These are phyloP conservation scores for Boechera stricta DNA, from an alignment of 345 rosid genomes.

Conservation along the genomic window DNA sequence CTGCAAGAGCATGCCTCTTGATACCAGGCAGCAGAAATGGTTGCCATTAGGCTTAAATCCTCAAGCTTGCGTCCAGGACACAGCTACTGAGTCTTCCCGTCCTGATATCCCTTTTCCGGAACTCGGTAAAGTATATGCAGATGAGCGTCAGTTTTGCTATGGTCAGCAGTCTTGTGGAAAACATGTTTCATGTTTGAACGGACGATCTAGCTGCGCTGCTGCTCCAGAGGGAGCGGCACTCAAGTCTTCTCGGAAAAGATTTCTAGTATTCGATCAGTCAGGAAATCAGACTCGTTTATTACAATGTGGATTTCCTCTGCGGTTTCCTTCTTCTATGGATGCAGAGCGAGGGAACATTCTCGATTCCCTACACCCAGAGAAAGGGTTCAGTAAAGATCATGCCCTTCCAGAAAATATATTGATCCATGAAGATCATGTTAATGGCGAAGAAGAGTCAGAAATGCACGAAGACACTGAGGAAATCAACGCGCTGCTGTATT, in stretches of 20 bases:
- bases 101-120: constrained; percentile 47
- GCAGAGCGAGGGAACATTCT: constrained; percentile 40
- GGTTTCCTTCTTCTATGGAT: constrained; percentile 39
- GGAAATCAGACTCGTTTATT: constrained; percentile 67
- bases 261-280: constrained; percentile 70
- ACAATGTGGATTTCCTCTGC: constrained; percentile 44
- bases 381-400: constrained; percentile 39
- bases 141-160: constrained; percentile 46
- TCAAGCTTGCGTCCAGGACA: constrained; percentile 47
- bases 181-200: constrained; percentile 40
- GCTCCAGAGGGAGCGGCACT: constrained; percentile 32
- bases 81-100: constrained; percentile 43
- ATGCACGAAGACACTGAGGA: constrained; percentile 98
- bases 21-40: constrained; percentile 51
- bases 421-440: constrained; percentile 46
- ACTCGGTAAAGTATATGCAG: constrained; percentile 50
- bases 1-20: constrained; percentile 57
- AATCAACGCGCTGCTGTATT: constrained; percentile 84
- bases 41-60: constrained; percentile 52
- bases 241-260: constrained; percentile 50
- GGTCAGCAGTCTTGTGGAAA: constrained; percentile 44
- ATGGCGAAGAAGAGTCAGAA: constrained; percentile 63
- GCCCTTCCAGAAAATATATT: constrained; percentile 38
- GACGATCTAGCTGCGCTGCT: constrained; percentile 31
- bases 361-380: constrained; percentile 36